Base-by-base conservation (phyloP, 805 yeast species). In the Yamadazyma laniorum region DNA sequence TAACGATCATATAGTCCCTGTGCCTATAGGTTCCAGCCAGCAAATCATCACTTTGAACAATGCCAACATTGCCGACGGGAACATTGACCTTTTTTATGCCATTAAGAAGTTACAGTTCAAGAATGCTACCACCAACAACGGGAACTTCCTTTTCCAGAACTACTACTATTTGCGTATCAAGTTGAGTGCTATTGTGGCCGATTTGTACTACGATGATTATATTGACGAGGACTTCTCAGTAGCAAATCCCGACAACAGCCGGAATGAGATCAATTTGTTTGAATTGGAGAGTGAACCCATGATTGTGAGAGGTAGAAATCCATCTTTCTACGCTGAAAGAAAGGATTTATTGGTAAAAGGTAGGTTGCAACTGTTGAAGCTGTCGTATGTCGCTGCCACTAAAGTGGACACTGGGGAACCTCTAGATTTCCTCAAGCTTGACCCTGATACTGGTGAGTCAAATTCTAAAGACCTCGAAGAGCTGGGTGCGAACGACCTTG, bases 291-390 rank as follows among this genome's bases (percentile, higher is more conserved):
- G 62, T 42, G 61, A 69, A 23, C 80, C 80, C 1, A 71, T 79
- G 3, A 74, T 75, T 11, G 83, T 78, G 6, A 56, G 84, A 44
- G 84, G 84, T 3, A 55, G 83, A 35, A 79, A 78, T 47, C 83
- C 84, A 3, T 67, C 76, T n/a, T 79, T 78, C 44, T 78, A 77
- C 48, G 67, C 69, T 23, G 77, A 74, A 40, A 58, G 78, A 39
- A 71, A 74, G 34, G 80, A 77, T 48, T 55, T 75, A 15, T 49
- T 69, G 34, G 67, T 78, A 25, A 53, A 55, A 36, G 54, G 56
- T 4, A 43, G 61, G 32, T 38, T 53, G 12, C 34, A 17, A 12
- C 28, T 17, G 8, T 25, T 31, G 29, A 37, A 19, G 18, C 32
- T 21, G 18, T 35, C 39, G 8, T 35, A 22, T 17, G n/a, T 28